These are phyloP conservation scores for Metarhizium robertsii DNA, from an alignment of 2,329 filamentous ascomycete genomes.

Conservation along the genomic window DNA sequence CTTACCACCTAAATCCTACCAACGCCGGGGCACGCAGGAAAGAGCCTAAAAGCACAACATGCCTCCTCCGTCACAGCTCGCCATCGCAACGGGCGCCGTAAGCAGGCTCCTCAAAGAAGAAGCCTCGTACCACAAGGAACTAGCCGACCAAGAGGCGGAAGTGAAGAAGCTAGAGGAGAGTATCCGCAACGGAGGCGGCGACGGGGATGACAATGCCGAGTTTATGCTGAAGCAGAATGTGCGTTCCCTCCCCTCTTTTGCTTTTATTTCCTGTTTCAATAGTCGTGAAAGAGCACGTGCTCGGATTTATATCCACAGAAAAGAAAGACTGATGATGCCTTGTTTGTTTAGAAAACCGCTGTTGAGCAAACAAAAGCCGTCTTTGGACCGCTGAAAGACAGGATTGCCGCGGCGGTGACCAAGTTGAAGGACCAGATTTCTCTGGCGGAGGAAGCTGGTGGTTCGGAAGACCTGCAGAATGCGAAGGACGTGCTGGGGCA, in stretches of 20 bases:
- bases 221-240: constrained; percentile 85
- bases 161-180: constrained; percentile 60
- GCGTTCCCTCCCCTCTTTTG: constrained; percentile 15
- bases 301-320: background rate
- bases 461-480: constrained; percentile 40
- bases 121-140: constrained; percentile 79
- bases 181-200: constrained; percentile 34
- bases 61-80: constrained; percentile 66
- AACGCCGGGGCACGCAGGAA: background rate
- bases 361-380: constrained; percentile 83
- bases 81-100: constrained; percentile 72
- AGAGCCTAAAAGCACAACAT: constrained; percentile 34
- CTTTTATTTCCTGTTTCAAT: background rate
- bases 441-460: constrained; percentile 36
- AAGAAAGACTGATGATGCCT: background rate
- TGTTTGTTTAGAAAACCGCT: constrained; percentile 54
- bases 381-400: constrained; percentile 60
- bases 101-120: constrained; percentile 87
- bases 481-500: constrained; percentile 45
- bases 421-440: constrained; percentile 68
- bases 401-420: constrained; percentile 61
- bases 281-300: background rate
- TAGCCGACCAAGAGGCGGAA: constrained; percentile 62
- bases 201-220: constrained; percentile 64
- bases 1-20: too few relatives aligned